Conservation (phyloP, 805 yeast species). For the Zygosaccharomyces lentus region DNA sequence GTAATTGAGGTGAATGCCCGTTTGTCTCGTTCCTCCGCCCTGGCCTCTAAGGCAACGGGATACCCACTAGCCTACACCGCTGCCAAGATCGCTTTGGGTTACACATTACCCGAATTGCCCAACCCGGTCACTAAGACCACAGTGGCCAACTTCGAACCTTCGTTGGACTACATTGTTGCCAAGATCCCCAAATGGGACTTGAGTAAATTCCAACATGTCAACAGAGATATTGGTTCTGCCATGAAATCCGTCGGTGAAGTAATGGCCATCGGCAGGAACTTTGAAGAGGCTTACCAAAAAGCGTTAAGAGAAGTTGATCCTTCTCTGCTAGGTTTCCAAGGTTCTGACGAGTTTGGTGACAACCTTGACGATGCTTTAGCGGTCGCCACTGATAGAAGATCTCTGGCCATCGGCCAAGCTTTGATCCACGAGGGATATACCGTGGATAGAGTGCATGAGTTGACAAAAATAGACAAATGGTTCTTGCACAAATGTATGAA, state of each 20-base stretch:
- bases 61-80: constrained; percentile 98
- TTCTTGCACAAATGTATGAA: constrained; percentile 88
- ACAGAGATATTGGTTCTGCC: constrained; percentile 88
- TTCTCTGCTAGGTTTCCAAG: constrained; percentile 85
- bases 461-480: constrained; percentile 94
- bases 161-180: constrained; percentile 92
- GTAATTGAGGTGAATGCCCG: constrained; percentile 98
- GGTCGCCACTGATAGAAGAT: constrained; percentile 91
- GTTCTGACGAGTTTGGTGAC: constrained; percentile 65
- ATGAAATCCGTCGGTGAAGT: constrained; percentile 99
- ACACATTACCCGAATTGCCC: constrained; percentile 90
- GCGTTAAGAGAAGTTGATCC: constrained; percentile 97
- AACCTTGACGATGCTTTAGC: constrained; percentile 71
- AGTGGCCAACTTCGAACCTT: constrained; percentile 94
- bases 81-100: constrained; percentile 92
- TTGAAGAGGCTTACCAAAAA: constrained; percentile 96
- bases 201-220: constrained; percentile 90
- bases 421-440: constrained; percentile 84
- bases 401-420: constrained; percentile 98
- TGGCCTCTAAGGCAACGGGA: constrained; percentile 98
- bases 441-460: constrained; percentile 87
- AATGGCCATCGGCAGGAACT: constrained; percentile 97
- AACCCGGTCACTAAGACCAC: constrained; percentile 96
- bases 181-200: constrained; percentile 99
- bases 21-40: constrained; percentile 92